Conservation (phyloP, 2,329 filamentous ascomycete genomes). For the Colletotrichum sp. region DNA sequence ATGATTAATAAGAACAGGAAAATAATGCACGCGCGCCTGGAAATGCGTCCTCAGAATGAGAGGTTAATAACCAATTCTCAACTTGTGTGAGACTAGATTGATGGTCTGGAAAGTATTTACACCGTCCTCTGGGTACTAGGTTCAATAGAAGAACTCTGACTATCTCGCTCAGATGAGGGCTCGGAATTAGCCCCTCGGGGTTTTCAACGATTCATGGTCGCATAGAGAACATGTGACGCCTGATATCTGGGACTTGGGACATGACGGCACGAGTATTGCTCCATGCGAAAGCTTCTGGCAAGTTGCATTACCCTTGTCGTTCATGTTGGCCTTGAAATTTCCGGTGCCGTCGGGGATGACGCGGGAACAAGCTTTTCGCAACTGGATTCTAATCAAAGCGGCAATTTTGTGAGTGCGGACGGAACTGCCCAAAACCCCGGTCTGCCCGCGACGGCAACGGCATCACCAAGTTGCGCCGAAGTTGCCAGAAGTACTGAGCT, state of each 20-base stretch:
- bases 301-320: background rate
- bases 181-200: background rate
- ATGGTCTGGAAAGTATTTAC: background rate
- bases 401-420: background rate
- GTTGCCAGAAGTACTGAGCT: background rate
- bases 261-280: background rate
- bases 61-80: fast-evolving
- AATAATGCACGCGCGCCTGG: background rate
- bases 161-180: background rate
- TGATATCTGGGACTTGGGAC: background rate
- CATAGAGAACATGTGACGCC: background rate
- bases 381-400: background rate
- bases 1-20: background rate
- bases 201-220: background rate
- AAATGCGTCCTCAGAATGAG: background rate
- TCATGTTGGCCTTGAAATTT: background rate
- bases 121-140: background rate
- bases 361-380: background rate
- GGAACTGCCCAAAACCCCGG: background rate
- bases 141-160: background rate
- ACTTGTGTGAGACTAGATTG: background rate
- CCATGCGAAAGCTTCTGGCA: background rate
- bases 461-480: background rate
- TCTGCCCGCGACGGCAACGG: background rate
- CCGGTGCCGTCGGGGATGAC: background rate